Percentiles rank a stretch among this genome's conserved stretches.
Conservation (phyloP, 106 monocot genomes). For the Apostasia ramifera region DNA sequence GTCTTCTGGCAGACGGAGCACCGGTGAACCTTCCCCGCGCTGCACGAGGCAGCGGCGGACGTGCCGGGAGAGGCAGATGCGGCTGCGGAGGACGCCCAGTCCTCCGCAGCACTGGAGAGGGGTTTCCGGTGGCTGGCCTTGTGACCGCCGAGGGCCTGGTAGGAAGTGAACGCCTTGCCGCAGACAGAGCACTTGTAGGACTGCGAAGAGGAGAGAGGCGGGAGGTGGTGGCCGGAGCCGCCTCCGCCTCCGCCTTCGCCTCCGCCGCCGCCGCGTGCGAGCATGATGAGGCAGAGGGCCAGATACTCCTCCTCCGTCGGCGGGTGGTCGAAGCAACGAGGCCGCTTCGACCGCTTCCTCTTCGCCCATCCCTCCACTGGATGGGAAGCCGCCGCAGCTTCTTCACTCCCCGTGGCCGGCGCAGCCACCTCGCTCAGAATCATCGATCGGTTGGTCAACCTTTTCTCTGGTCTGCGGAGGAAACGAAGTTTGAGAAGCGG, state of each 20-base stretch:
- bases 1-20: slow-evolving; percentile 40
- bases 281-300: slow-evolving; percentile 48
- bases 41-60: not conserved
- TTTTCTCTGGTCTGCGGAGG: not conserved
- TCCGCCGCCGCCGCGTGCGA: slow-evolving; percentile 21
- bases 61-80: not conserved
- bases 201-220: not conserved
- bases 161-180: slow-evolving; percentile 29
- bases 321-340: slow-evolving; percentile 1
- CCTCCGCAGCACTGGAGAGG: not conserved
- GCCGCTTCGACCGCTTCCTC: slow-evolving; percentile 30
- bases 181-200: slow-evolving; percentile 35
- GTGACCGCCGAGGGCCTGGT: slow-evolving; percentile 64
- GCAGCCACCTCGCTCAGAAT: not conserved
- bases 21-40: slow-evolving; percentile 21
- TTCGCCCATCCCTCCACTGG: slow-evolving; percentile 12
- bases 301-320: slow-evolving; percentile 47
- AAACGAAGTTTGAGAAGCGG: not conserved
- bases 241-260: not conserved
- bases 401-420: not conserved
- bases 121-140: slow-evolving; percentile 46
- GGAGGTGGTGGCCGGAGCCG: not conserved
- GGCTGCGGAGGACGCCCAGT: not conserved
- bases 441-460: not conserved
- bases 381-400: not conserved